Percentiles rank a stretch among this genome's conserved stretches.
These are phyloP conservation scores for Daldinia childiae DNA, from an alignment of 495 filamentous ascomycete species.

Conservation along the genomic window DNA sequence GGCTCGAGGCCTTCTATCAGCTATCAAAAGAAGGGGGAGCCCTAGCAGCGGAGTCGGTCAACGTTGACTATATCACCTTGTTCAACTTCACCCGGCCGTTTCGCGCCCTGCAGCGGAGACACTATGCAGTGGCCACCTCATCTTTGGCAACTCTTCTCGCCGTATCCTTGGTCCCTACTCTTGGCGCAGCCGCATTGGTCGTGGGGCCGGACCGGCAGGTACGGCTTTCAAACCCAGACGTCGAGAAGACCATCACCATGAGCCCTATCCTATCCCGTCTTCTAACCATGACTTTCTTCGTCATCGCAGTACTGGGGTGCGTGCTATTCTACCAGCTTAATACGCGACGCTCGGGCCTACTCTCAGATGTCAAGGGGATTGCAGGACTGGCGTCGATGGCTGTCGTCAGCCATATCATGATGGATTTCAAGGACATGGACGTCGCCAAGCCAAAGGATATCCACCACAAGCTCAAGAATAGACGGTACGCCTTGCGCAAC, in stretches of 20 bases:
- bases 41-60: slow-evolving; percentile 71
- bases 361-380: slow-evolving; percentile 75
- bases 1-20: slow-evolving; percentile 79
- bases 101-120: slow-evolving; percentile 64
- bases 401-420: slow-evolving; percentile 73
- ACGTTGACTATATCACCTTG: slow-evolving; percentile 75
- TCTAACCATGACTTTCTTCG: slow-evolving; percentile 59
- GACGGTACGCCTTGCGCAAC: slow-evolving; percentile 74
- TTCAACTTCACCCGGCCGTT: slow-evolving; percentile 71
- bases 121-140: slow-evolving; percentile 72
- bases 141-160: slow-evolving; percentile 70
- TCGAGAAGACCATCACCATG: slow-evolving; percentile 62
- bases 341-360: slow-evolving; percentile 69
- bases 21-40: slow-evolving; percentile 71
- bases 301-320: slow-evolving; percentile 66
- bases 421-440: slow-evolving; percentile 78
- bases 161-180: slow-evolving; percentile 68
- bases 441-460: slow-evolving; percentile 70
- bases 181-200: slow-evolving; percentile 66
- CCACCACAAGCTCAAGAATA: slow-evolving; percentile 68
- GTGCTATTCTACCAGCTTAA: slow-evolving; percentile 67
- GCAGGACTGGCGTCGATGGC: slow-evolving; percentile 80
- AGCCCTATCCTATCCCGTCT: slow-evolving; percentile 68
- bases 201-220: slow-evolving; percentile 57
- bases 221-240: slow-evolving; percentile 44